phyloP scores from a whole-genome alignment of 257 asterid genomes.

The Thymus mandschuricus region DNA sequence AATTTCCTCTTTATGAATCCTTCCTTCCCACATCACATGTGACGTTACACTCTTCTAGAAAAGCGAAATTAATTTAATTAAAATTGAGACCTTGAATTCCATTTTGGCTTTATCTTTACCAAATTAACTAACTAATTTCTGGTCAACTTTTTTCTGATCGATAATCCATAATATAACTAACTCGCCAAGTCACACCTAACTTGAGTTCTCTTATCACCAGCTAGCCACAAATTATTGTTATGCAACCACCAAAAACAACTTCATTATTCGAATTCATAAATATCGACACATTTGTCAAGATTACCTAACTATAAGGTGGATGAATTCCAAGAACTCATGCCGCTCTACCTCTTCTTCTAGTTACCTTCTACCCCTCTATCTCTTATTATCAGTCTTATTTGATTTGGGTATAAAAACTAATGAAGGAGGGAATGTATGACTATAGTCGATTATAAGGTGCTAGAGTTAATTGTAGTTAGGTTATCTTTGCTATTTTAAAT shows the following conservation, averaged over 20 bases:
- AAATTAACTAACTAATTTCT: conserved; percentile 25
- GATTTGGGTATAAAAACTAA: too few relatives aligned
- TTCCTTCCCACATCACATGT: too few relatives aligned
- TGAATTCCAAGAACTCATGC: background rate
- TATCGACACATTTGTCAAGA: background rate
- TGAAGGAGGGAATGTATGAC: too few relatives aligned
- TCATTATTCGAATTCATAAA: background rate
- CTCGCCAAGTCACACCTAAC: conserved; percentile 21
- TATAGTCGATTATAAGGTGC: too few relatives aligned
- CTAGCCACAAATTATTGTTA: conserved; percentile 5
- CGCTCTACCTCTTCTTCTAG: background rate
- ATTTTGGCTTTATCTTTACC: conserved; percentile 11
- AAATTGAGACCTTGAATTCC: too few relatives aligned
- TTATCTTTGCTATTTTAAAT: too few relatives aligned
- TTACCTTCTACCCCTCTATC: too few relatives aligned
- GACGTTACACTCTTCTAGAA: too few relatives aligned
- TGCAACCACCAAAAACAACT: background rate
- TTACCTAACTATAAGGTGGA: background rate
- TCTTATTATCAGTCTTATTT: too few relatives aligned
- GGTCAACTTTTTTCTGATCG: conserved; percentile 26
- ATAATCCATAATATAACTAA: background rate
- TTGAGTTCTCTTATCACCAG: conserved; percentile 23
- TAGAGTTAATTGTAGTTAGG: too few relatives aligned
- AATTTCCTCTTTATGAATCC: too few relatives aligned
- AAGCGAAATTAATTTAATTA: too few relatives aligned